Evolutionary conservation across 2,329 filamentous ascomycete genomes (phyloP), one percentile per base, ranked within the genome.

Genomic region (Neocucurbitaria cava): DNA sequence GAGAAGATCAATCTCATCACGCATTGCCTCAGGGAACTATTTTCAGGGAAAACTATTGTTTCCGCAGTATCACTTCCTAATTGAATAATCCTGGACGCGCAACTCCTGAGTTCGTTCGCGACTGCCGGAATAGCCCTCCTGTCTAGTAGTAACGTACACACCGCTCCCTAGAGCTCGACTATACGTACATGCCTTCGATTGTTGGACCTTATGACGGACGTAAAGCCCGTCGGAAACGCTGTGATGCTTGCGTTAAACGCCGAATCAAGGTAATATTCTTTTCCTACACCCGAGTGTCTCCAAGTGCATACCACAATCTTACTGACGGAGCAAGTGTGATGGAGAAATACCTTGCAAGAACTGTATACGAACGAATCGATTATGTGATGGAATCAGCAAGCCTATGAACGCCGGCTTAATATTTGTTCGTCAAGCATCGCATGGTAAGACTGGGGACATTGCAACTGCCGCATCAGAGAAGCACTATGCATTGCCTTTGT

Each of bases 201-300:
- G 59, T 64, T n/a, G 68, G 68, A 21, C 68, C 68, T 21, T 62
- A 60, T 15, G 68, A 71, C 52, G 68, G 68, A 26, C 68, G 68
- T n/a, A 69, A 62, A 49, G 61, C 65, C 4, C 58, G 63, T 28
- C 63, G 61, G 26, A 70, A 65, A 49, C 60, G 68, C 13, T 71
- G 68, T 43, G 55, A 64, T 53, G 51, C 58, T 11, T 71, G 68
- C 46, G 51, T 59, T 15, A 65, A 66, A 52, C 65, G 65, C n/a
- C 62, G 58, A 33, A 69, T 68, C 41, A 71, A 65, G 49, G 68
- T 60, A 56, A 45, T 54, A 36, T 15, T 3, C 18, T 26, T 28
- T 24, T 5, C 3, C 28, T 24, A 5, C 33, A 42, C 8, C 5
- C 18, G 10, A 8, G n/a, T n/a, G n/a, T 24, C 10, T 42, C 15